Conservation (phyloP, 140 eudicot genomes). For the Senecio squalidus region DNA sequence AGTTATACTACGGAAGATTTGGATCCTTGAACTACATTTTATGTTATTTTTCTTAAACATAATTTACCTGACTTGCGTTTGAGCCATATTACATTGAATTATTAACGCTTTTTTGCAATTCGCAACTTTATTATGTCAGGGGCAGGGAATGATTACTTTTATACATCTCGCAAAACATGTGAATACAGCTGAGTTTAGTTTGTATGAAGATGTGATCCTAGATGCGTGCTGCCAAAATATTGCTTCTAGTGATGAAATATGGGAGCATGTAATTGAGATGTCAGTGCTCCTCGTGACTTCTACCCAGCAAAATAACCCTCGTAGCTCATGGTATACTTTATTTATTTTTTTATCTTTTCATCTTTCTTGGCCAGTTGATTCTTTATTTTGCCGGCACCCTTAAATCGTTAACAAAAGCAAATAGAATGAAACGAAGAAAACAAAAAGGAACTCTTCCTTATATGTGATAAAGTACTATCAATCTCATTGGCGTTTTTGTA, state of each 20-base stretch:
- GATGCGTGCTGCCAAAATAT: constrained; percentile 89
- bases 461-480: not conserved
- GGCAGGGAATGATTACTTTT: constrained; percentile 78
- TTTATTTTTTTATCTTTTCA: not conserved
- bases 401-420: not conserved
- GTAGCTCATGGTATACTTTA: constrained; percentile 66
- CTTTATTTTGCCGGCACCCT: not conserved
- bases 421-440: not conserved
- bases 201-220: constrained; percentile 76
- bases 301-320: constrained; percentile 74
- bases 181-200: constrained; percentile 52
- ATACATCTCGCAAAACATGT: constrained; percentile 71
- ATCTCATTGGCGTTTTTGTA: constrained; percentile 16
- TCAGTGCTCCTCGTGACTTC: constrained; percentile 66
- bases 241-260: constrained; percentile 79
- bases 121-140: constrained; percentile 35
- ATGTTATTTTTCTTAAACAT: too few relatives aligned
- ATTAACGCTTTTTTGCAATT: not conserved
- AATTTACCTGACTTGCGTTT: too few relatives aligned
- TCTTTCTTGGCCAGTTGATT: not conserved
- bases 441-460: not conserved
- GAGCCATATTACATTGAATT: not conserved
- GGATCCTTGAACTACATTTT: too few relatives aligned
- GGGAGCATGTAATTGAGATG: constrained; percentile 91
- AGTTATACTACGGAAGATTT: too few relatives aligned